Conservation (phyloP, 345 rosid species). For the Noccaea bulbosa region DNA sequence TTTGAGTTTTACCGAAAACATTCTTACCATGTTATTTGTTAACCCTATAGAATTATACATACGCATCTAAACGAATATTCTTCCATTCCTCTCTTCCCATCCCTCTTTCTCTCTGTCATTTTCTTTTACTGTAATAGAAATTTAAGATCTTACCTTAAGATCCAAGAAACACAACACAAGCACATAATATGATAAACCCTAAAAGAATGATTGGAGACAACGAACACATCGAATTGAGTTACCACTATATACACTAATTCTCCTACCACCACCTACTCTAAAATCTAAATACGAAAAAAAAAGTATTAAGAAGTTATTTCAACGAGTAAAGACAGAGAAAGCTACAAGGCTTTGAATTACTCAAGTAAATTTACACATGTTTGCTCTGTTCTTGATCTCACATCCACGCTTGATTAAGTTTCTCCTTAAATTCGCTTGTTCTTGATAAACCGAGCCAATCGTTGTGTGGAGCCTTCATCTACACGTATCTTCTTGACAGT, state of each 20-base stretch:
- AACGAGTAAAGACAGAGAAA: slow-evolving; percentile 15
- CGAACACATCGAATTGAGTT: not conserved
- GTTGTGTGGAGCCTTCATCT: slow-evolving; percentile 20
- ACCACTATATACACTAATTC: slow-evolving; percentile 18
- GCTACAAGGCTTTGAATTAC: slow-evolving; percentile 19
- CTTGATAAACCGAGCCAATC: slow-evolving; percentile 42
- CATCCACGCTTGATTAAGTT: slow-evolving; percentile 22
- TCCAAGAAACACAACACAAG: slow-evolving; percentile 1
- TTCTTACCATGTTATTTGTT: not conserved
- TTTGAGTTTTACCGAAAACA: not conserved
- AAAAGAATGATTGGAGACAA: not conserved
- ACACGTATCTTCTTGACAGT: slow-evolving; percentile 40
- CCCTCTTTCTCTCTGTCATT: not conserved
- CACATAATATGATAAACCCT: not conserved
- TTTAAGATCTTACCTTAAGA: not conserved
- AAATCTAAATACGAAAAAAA: not conserved
- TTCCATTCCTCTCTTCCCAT: not conserved
- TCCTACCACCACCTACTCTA: not conserved
- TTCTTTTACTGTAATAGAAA: not conserved
- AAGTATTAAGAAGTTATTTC: not conserved
- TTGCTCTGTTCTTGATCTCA: slow-evolving; percentile 21
- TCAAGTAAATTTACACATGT: slow-evolving; percentile 8
- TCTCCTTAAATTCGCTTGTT: slow-evolving; percentile 24
- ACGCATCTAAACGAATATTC: not conserved
- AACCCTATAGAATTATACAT: not conserved